Evolutionary conservation across 164 flowering plant species (phyloP).

Genomic region (Umbilicus rupestris): DNA sequence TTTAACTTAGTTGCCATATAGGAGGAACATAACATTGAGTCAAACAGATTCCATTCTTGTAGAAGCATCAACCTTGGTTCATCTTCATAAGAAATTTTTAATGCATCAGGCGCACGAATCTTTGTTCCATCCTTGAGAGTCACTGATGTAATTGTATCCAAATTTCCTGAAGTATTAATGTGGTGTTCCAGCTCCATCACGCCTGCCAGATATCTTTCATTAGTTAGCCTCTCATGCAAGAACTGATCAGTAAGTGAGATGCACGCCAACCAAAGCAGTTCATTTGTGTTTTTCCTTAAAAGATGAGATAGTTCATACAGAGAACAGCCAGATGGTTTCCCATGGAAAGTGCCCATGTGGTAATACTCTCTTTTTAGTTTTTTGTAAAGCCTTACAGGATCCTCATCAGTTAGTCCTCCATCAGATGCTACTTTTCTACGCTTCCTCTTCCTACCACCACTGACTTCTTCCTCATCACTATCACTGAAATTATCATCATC

Average conservation of each 20-base stretch:
- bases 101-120: constrained; percentile 69
- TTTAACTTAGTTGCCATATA: constrained; percentile 82
- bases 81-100: constrained; percentile 81
- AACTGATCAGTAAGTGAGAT: constrained; percentile 92
- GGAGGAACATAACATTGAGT: constrained; percentile 94
- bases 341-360: constrained; percentile 82
- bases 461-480: constrained; percentile 40
- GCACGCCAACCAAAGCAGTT: constrained; percentile 91
- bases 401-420: constrained; percentile 29
- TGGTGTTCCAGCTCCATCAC: constrained; percentile 96
- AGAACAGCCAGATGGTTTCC: constrained; percentile 87
- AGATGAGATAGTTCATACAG: constrained; percentile 76
- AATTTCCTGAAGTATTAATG: constrained; percentile 73
- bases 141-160: constrained; percentile 68
- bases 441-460: constrained; percentile 34
- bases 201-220: constrained; percentile 83
- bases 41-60: constrained; percentile 90
- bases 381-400: constrained; percentile 42
- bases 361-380: constrained; percentile 69
- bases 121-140: constrained; percentile 92
- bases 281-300: constrained; percentile 79
- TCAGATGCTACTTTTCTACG: constrained; percentile 37
- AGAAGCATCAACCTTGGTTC: constrained; percentile 86
- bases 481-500: constrained; percentile 41
- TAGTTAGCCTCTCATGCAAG: constrained; percentile 79